Conservation (phyloP, 23 red algal genomes). For the Agarophyton chilense region DNA sequence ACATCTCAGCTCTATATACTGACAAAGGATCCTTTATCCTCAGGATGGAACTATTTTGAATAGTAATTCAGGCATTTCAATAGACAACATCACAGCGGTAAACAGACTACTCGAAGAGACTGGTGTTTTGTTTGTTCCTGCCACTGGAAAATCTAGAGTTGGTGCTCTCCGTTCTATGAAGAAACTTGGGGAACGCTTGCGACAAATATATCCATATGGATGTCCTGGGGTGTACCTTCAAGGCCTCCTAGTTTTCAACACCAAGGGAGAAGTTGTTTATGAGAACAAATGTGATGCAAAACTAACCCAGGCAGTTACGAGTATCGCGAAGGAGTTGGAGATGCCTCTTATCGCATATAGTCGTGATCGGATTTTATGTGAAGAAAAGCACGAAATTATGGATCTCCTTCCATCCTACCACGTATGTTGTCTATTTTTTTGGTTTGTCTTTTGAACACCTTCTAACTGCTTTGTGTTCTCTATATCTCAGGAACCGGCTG, state of each 20-base stretch:
- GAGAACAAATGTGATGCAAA: slow-evolving; percentile 53
- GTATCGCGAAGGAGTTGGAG: slow-evolving; percentile 45
- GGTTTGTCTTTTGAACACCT: not conserved
- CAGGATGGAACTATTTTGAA: slow-evolving; percentile 63
- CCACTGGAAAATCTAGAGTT: slow-evolving; percentile 89
- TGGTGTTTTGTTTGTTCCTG: slow-evolving; percentile 62
- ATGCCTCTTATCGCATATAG: slow-evolving; percentile 84
- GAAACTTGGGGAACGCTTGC: slow-evolving; percentile 55
- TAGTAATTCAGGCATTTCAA: slow-evolving; percentile 9
- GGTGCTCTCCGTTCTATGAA: slow-evolving; percentile 77
- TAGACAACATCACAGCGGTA: slow-evolving; percentile 13
- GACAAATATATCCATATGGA: slow-evolving; percentile 39
- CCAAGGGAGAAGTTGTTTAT: slow-evolving; percentile 70
- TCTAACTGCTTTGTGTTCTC: not conserved
- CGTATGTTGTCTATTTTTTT: slow-evolving; percentile 5
- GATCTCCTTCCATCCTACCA: slow-evolving; percentile 75
- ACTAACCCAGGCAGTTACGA: slow-evolving; percentile 49
- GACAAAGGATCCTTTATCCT: not conserved
- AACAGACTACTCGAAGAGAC: slow-evolving; percentile 22
- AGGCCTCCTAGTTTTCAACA: slow-evolving; percentile 80
- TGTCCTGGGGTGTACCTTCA: slow-evolving; percentile 91
- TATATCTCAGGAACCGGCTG: slow-evolving; percentile 55
- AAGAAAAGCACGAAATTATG: slow-evolving; percentile 62
- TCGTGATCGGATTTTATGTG: slow-evolving; percentile 86
- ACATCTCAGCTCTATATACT: not conserved